These are phyloP conservation scores for Acanthamoeba divionensis DNA, from an alignment of 208 protist genomes.

Conservation along the genomic window DNA sequence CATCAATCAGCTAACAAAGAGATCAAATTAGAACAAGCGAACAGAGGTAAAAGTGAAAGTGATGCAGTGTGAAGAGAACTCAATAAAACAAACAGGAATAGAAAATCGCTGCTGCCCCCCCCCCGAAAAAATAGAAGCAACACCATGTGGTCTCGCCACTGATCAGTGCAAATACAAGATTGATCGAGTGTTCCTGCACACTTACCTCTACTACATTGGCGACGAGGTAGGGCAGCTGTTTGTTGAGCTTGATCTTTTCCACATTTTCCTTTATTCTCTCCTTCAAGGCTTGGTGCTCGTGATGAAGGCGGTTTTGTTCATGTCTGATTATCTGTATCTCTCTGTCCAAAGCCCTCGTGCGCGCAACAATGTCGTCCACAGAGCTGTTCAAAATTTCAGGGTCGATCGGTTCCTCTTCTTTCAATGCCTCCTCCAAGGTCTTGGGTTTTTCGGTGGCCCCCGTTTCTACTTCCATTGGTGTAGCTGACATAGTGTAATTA, in stretches of 20 bases:
- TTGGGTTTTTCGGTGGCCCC: slow-evolving; percentile 41
- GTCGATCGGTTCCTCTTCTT: slow-evolving; percentile 31
- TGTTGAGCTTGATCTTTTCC: slow-evolving; percentile 93
- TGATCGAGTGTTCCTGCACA: not conserved
- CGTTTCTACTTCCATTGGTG: slow-evolving; percentile 8
- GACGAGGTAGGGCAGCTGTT: slow-evolving; percentile 91
- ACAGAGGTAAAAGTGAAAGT: not conserved
- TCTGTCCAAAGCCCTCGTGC: slow-evolving; percentile 82
- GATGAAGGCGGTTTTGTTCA: slow-evolving; percentile 72
- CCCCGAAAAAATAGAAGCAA: no score
- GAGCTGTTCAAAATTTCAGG: slow-evolving; percentile 33
- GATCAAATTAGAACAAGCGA: not conserved
- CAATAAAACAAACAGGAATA: not conserved
- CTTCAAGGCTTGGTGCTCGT: slow-evolving; percentile 79
- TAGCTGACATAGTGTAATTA: not conserved
- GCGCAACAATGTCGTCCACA: slow-evolving; percentile 72
- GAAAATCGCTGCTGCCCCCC: no score
- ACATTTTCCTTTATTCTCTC: slow-evolving; percentile 85
- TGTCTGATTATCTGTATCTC: slow-evolving; percentile 76
- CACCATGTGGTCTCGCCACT: no score
- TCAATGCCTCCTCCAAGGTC: slow-evolving; percentile 52
- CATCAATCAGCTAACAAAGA: slow-evolving; percentile 16
- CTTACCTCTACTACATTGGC: slow-evolving; percentile 90
- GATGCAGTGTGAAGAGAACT: not conserved
- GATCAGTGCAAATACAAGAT: not conserved